Conservation (phyloP, 2,329 filamentous ascomycete genomes). For the Pseudopyricularia javanii region DNA sequence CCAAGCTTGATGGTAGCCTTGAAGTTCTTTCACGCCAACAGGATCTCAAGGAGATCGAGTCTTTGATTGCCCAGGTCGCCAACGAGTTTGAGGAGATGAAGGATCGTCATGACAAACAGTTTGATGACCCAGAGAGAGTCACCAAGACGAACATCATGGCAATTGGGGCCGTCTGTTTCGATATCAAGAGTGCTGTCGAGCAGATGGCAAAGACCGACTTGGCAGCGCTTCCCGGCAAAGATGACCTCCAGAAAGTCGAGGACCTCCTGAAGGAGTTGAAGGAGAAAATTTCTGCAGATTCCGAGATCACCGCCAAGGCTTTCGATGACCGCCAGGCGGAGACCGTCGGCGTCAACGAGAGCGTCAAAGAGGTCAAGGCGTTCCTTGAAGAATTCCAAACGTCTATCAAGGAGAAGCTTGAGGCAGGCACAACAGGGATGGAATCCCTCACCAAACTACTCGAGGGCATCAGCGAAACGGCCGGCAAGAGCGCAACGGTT, state of each 20-base stretch:
- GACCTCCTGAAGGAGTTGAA: conserved; percentile 57
- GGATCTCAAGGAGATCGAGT: conserved; percentile 65
- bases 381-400: conserved; percentile 70
- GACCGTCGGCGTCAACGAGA: conserved; percentile 64
- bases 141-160: conserved; percentile 75
- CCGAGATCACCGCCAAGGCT: conserved; percentile 63
- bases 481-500: conserved; percentile 43
- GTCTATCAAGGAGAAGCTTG: conserved; percentile 63
- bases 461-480: conserved; percentile 51
- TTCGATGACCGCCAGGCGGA: conserved; percentile 79
- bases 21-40: conserved; percentile 50
- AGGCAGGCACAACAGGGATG: conserved; percentile 59
- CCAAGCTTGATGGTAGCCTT: conserved; percentile 26
- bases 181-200: conserved; percentile 70
- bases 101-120: conserved; percentile 37
- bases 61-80: conserved; percentile 67
- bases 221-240: conserved; percentile 59
- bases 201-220: conserved; percentile 61
- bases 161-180: conserved; percentile 69
- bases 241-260: conserved; percentile 61
- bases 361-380: conserved; percentile 65
- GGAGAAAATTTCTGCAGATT: conserved; percentile 50
- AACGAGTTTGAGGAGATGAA: conserved; percentile 64
- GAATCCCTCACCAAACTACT: conserved; percentile 62
- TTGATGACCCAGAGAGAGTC: conserved; percentile 50